Evolutionary conservation across 768 basidiomycete species (phyloP), one percentile per base, ranked within the genome.

Genomic region (Termitomyces heimii): DNA sequence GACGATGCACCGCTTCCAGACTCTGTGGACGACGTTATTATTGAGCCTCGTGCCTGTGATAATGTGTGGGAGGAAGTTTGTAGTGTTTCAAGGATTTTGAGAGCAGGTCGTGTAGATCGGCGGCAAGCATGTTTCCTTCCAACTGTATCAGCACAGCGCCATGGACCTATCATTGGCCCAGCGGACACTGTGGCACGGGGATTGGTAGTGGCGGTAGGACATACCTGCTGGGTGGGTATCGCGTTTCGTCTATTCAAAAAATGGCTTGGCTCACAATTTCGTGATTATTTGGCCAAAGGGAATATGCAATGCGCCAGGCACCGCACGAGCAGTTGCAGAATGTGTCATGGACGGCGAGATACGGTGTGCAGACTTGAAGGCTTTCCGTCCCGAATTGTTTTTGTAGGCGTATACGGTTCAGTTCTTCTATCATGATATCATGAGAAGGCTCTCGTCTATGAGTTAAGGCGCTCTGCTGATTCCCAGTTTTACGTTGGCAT

Each of bases 261-360:
- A 51, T 39, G 32, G 12, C 53, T 16, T 47, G 34, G 31, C 16
- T 61, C n/a, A 53, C 42, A 14, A 46, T 29, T 12, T 39, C 8
- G 16, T 47, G 31, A 49, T 39, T 53, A 66, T 16, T 66, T 28
- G 24, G 12, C 24, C 37, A 3, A 55, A 88, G 88, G 88, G 89
- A 0, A 86, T 90, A 42, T 89, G 83, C 68, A 89, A 89, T 67
- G 91, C 85, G 3, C 92, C 93, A 0, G 93, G 90, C 4, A 94
- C 92, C 3, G 94, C 86, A 1, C 82, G 79, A 62, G 83, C 82
- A 7, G 67, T 97, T 42, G 75, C 82, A 14, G 89, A 92, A 68
- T 71, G 90, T 18, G 71, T 94, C 7, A 74, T 93, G 71, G 81
- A 86, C 32, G 88, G 88, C 12, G 78, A 78, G 58, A 80, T 81